Percentiles rank a stretch among this genome's conserved stretches.
Conservation (phyloP, 2,329 filamentous ascomycete genomes). For the Cordyceps militaris region DNA sequence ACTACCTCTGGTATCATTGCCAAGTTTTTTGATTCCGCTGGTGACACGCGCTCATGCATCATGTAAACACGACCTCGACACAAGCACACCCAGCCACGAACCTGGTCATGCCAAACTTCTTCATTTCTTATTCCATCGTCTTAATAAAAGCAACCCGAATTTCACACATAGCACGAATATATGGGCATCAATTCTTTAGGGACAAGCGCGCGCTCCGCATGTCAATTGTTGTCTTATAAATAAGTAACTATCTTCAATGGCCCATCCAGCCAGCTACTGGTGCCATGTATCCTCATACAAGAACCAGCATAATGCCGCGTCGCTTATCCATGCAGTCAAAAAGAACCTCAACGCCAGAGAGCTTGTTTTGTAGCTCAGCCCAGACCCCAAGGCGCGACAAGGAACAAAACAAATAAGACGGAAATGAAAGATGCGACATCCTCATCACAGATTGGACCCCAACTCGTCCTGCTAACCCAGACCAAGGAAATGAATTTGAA, state of each 20-base stretch:
- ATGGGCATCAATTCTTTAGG: neutral
- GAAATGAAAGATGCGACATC: neutral
- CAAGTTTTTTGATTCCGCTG: no score
- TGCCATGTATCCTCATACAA: neutral
- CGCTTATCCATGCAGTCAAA: conserved; percentile 11
- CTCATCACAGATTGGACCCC: neutral
- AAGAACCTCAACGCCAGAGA: conserved; percentile 7
- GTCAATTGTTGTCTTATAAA: conserved; percentile 13
- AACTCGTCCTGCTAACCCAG: neutral
- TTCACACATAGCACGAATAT: neutral
- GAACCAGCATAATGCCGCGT: conserved; percentile 1
- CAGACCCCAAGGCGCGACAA: neutral
- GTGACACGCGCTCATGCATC: no score
- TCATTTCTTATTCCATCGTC: no score
- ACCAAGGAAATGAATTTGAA: neutral
- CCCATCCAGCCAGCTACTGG: neutral
- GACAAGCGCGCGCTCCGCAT: conserved; percentile 9
- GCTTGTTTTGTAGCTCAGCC: conserved; percentile 4
- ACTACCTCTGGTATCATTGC: no score
- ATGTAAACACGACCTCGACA: no score
- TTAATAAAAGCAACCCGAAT: no score
- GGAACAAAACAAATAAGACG: neutral
- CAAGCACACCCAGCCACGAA: no score
- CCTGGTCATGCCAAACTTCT: no score
- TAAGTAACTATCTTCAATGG: conserved; percentile 11